Evolutionary conservation across 257 asterid genomes (phyloP).

Genomic region (Henckelia pumila): DNA sequence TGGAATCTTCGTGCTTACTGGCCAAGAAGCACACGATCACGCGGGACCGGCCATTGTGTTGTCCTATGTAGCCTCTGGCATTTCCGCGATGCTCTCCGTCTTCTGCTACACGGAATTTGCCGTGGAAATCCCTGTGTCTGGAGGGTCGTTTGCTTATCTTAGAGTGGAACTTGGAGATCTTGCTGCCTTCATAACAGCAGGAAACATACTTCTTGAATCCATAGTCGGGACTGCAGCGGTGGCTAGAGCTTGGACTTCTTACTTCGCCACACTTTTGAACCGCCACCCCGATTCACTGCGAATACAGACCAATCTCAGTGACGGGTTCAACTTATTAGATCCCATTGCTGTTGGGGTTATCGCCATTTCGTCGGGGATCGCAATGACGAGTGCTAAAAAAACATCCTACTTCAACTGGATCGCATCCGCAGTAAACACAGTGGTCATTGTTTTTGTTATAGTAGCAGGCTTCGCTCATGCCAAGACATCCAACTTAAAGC

Average conservation of each 20-base stretch:
- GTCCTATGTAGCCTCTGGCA: slow-evolving; percentile 55
- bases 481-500: slow-evolving; percentile 39
- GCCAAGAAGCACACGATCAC: slow-evolving; percentile 58
- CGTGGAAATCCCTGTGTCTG: slow-evolving; percentile 55
- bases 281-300: slow-evolving; percentile 45
- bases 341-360: slow-evolving; percentile 51
- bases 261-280: slow-evolving; percentile 55
- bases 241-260: slow-evolving; percentile 63
- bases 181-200: slow-evolving; percentile 56
- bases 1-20: slow-evolving; percentile 60
- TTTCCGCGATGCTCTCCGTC: slow-evolving; percentile 65
- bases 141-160: slow-evolving; percentile 59
- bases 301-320: slow-evolving; percentile 38
- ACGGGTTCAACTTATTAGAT: slow-evolving; percentile 43
- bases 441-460: slow-evolving; percentile 51
- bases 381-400: slow-evolving; percentile 44
- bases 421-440: slow-evolving; percentile 50
- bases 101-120: slow-evolving; percentile 68
- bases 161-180: slow-evolving; percentile 62
- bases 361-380: slow-evolving; percentile 34
- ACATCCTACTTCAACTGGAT: slow-evolving; percentile 57
- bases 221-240: slow-evolving; percentile 56
- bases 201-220: slow-evolving; percentile 58
- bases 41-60: slow-evolving; percentile 61
- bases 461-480: slow-evolving; percentile 55